Percentiles rank a stretch among this genome's conserved stretches.
phyloP scores from a whole-genome alignment of 2,329 filamentous ascomycete genomes.

The Ophiostoma populinum region DNA sequence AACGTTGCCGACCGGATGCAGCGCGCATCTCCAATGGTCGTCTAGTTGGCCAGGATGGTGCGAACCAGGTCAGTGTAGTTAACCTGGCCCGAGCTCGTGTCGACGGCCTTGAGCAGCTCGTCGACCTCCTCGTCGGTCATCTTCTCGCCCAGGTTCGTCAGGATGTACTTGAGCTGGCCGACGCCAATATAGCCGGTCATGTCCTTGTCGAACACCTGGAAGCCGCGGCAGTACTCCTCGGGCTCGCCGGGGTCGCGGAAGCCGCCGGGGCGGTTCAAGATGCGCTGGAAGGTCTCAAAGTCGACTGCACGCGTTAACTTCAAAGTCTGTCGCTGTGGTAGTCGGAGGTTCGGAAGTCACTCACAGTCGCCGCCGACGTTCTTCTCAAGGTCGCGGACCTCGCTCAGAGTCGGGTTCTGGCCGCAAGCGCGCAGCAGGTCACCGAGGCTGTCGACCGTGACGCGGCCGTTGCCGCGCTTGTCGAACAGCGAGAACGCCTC shows the following conservation, averaged over 20 bases:
- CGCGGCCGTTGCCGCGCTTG: slow-evolving; percentile 93
- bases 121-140: slow-evolving; percentile 98
- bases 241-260: slow-evolving; percentile 97
- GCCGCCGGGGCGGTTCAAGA: slow-evolving; percentile 91
- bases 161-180: slow-evolving; percentile 91
- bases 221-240: slow-evolving; percentile 94
- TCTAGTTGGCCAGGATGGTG: slow-evolving; percentile 70
- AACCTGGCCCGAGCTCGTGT: slow-evolving; percentile 89
- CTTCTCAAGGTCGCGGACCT: slow-evolving; percentile 87
- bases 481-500: slow-evolving; percentile 99
- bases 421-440: slow-evolving; percentile 92
- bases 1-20: not conserved
- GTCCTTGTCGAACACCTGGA: slow-evolving; percentile 99
- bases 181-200: slow-evolving; percentile 96
- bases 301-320: slow-evolving; percentile 46
- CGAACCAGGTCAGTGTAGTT: slow-evolving; percentile 88
- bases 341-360: too few relatives aligned
- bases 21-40: too few relatives aligned
- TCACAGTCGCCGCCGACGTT: slow-evolving; percentile 78
- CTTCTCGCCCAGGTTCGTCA: slow-evolving; percentile 97
- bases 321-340: slow-evolving; percentile 14
- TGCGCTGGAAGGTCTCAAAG: slow-evolving; percentile 91
- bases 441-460: slow-evolving; percentile 69
- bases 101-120: slow-evolving; percentile 94
- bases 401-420: slow-evolving; percentile 88